Evolutionary conservation across 768 basidiomycete genomes (phyloP), one percentile per base, ranked within the genome.

Genomic region (Phaeolepiota aurea): DNA sequence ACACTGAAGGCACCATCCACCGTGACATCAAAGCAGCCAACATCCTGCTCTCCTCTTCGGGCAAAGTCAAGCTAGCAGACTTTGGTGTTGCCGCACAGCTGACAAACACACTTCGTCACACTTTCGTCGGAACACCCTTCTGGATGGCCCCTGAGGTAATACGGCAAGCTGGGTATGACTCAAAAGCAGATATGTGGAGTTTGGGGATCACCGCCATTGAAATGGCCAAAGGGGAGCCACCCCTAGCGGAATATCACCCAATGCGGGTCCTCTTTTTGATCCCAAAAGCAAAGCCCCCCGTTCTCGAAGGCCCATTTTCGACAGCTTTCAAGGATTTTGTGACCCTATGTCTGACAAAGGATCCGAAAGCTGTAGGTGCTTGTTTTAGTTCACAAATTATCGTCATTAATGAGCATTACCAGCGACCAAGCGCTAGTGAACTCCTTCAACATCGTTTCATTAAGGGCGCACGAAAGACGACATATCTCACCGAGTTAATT

Each of bases 81-180:
- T 98, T 99, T 54, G 96, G 96, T 47, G 96, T 99, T 16, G 94
- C 96, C 4, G 96, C 96, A 1, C 93, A 97, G 56, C 78, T 99
- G 45, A 92, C 93, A 30, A 90, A 74, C 60, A 94, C 92, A 0
- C 70, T 94, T 37, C 79, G 94, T 35, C 93, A 98, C 56, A 99
- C 96, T 0, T 98, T 99, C 57, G 94, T 99, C 44, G 94, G 91
- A 20, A 93, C 91, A 2, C 91, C 91, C 1, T 93, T 91, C 56
- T 94, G 91, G 91, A 94, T 94, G 92, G 94, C 94, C 2, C 94
- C 94, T 2, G 94, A 98, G 59, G 94, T 98, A 41, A 98, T 98
- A 52, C 82, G 90, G 22, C 92, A 97, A 60, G 86, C 92, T 4
- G 94, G 93, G 1, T 98, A 98, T 62, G 92, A 97, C 55, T 76